Percentiles rank a stretch among this genome's conserved stretches.
These are phyloP conservation scores for Eutrema salsugineum DNA, from an alignment of 441 rosid species.

Conservation along the genomic window DNA sequence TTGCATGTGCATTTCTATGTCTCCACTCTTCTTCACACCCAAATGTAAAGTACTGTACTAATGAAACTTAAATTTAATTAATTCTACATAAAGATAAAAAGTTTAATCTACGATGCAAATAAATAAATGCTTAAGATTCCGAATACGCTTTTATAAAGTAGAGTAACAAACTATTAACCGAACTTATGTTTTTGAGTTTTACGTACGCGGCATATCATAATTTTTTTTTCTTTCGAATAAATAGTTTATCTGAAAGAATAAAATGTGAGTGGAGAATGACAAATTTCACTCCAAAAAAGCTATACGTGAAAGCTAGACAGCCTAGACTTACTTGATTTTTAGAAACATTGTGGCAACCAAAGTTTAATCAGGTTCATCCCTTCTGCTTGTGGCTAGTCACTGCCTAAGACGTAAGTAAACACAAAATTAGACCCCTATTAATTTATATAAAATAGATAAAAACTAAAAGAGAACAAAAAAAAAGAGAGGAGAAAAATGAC, in stretches of 20 bases:
- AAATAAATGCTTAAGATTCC: slow-evolving; percentile 15
- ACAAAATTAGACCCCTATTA: not conserved
- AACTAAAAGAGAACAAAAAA: not conserved
- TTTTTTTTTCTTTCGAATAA: not conserved
- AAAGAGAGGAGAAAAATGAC: not conserved
- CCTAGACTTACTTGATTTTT: not conserved
- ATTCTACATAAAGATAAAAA: not conserved
- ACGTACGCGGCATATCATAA: slow-evolving; percentile 17
- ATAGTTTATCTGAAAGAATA: not conserved
- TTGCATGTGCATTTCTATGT: slow-evolving; percentile 29
- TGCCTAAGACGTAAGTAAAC: not conserved
- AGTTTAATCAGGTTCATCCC: slow-evolving; percentile 27
- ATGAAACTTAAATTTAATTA: not conserved
- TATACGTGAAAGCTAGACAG: slow-evolving; percentile 1
- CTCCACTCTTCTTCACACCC: slow-evolving; percentile 1
- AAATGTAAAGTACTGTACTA: slow-evolving; percentile 1
- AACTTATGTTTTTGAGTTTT: slow-evolving; percentile 20
- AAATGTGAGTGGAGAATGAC: slow-evolving; percentile 28
- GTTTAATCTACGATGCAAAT: not conserved
- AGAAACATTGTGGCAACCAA: slow-evolving; percentile 6
- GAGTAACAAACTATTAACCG: slow-evolving; percentile 3
- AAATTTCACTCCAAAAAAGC: not conserved
- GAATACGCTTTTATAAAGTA: slow-evolving; percentile 21
- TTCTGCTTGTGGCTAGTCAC: slow-evolving; percentile 18
- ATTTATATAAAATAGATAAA: not conserved